These are phyloP conservation scores for Inosperma sp. DNA, from an alignment of 768 basidiomycete genomes.

Conservation along the genomic window DNA sequence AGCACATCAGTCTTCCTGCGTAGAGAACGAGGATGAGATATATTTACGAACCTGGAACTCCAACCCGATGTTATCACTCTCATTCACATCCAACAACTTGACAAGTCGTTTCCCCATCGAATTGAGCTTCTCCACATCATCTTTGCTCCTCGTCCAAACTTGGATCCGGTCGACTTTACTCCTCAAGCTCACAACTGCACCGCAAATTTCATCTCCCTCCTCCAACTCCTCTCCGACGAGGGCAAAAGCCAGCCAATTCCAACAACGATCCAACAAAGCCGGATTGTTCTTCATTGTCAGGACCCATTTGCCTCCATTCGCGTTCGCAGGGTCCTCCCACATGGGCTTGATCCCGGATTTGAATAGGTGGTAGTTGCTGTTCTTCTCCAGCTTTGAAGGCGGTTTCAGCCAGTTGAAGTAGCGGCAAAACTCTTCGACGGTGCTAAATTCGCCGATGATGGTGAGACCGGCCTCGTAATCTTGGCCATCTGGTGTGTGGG, in stretches of 20 bases:
- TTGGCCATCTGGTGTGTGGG: conserved; percentile 53
- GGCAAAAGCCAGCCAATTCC: conserved; percentile 89
- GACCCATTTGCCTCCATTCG: conserved; percentile 92
- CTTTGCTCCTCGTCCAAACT: conserved; percentile 83
- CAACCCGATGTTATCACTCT: conserved; percentile 78
- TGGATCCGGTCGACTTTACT: conserved; percentile 89
- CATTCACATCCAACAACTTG: conserved; percentile 77
- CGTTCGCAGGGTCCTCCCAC: conserved; percentile 96
- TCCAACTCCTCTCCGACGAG: conserved; percentile 82
- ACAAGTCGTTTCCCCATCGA: conserved; percentile 78
- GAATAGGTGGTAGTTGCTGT: conserved; percentile 94
- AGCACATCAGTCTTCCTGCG: conserved; percentile 20
- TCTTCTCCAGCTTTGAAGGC: conserved; percentile 81
- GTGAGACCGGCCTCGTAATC: conserved; percentile 86
- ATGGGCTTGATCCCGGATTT: conserved; percentile 92
- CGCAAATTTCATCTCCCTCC: conserved; percentile 70
- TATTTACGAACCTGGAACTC: conserved; percentile 74
- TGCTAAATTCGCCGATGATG: conserved; percentile 84
- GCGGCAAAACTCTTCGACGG: conserved; percentile 86
- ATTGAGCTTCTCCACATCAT: conserved; percentile 82
- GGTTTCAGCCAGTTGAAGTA: conserved; percentile 95
- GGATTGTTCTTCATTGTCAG: conserved; percentile 88
- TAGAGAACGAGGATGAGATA: conserved; percentile 7
- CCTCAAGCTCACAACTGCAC: conserved; percentile 81
- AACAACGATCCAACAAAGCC: conserved; percentile 74